Evolutionary conservation across 768 basidiomycete species (phyloP), one percentile per base, ranked within the genome.

Genomic region (Phanerodontia chrysosporium): DNA sequence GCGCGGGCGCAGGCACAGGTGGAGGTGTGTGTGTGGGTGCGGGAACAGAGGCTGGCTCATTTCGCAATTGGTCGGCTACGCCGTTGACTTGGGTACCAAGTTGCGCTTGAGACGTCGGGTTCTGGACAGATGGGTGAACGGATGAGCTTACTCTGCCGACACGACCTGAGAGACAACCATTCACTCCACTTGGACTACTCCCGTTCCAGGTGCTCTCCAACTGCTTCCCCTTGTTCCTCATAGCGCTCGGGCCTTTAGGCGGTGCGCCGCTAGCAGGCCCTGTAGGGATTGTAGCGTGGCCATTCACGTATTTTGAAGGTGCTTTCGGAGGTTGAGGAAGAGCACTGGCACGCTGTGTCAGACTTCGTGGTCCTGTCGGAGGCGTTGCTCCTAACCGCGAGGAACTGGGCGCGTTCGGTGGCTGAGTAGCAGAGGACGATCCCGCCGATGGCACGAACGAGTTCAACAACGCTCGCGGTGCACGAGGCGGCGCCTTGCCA

Each of bases 401-500:
- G n/a, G 64, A 51, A 21, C 49, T 32, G 9, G 59, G 67, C 54
- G 68, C 63, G 54, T 66, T 62, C 65, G 25, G 77, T 64, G 58
- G 76, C 63, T 56, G 70, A 49, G 73, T 66, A 59, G 74, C 55
- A 49, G 75, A 67, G 16, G 76, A 67, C 27, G 75, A 55, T 61
- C 68, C 60, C 62, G 61, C 58, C 65, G 61, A 51, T 27, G 66
- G 63, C n/a, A 65, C 65, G n/a, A 80, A 64, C 39, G 78, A 73
- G 59, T 81, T 82, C 61, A 83, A 67, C 60, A 91, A 76, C 46
- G 89, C 89, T 60, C 89, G 76, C 48, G 89, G 89, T 57, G 88
- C 89, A 64, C 78, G 81, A 64, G 89, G 89, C 65, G 89, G 89
- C 53, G 82, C 84, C 76, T 86, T 89, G 69, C 88, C 87, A 73